A percentile compares a stretch with the other conserved stretches of the same genome.
Evolutionary conservation across 2,329 filamentous ascomycete species (phyloP).

Genomic region (Pestalotiopsis sp.): DNA sequence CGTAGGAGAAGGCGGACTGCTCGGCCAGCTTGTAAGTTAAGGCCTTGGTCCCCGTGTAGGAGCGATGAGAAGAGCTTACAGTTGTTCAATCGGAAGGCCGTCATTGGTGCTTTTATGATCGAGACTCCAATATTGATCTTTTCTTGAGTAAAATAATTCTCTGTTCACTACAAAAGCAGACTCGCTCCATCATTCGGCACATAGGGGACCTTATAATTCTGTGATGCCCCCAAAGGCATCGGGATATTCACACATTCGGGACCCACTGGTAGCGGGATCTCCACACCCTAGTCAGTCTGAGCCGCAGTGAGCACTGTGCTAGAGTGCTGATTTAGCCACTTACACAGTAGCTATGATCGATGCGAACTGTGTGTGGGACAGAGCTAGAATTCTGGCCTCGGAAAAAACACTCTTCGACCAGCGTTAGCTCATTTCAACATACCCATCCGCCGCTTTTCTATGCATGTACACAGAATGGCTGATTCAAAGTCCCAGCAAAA

Average conservation of each 20-base stretch:
- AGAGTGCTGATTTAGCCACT: neutral
- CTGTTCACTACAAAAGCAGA: neutral
- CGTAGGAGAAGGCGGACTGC: neutral
- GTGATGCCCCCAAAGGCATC: neutral
- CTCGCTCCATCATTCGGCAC: neutral
- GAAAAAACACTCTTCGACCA: conserved; percentile 11
- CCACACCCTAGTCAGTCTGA: neutral
- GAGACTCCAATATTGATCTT: neutral
- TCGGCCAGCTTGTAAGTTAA: neutral
- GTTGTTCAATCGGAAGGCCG: neutral
- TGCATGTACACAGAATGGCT: neutral
- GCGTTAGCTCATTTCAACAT: neutral
- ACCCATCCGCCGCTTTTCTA: neutral
- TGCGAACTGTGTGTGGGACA: neutral
- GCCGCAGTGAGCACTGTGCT: neutral
- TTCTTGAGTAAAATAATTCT: neutral
- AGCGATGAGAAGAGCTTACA: neutral
- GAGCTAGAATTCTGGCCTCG: conserved; percentile 12
- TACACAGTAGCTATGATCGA: neutral
- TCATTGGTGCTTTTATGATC: neutral
- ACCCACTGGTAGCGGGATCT: conserved; percentile 1
- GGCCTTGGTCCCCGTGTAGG: neutral
- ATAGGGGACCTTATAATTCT: neutral
- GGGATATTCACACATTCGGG: conserved; percentile 17
- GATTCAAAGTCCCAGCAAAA: neutral